A percentile compares a stretch with the other conserved stretches of the same genome.
phyloP scores from a whole-genome alignment of 2,329 filamentous ascomycete species.

The Tympanopsis confertula region DNA sequence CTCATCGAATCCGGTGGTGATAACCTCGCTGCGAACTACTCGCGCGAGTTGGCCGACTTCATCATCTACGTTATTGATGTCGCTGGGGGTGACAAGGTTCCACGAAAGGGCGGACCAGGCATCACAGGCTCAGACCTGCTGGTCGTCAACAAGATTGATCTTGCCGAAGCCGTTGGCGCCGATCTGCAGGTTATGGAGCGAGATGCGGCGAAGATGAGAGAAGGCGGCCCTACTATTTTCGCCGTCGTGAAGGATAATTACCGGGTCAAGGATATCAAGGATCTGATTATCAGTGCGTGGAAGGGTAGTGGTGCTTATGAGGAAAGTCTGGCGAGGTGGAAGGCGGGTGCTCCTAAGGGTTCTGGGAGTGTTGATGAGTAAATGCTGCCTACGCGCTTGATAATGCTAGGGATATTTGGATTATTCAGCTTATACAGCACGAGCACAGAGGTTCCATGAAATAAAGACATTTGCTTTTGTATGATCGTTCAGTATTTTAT shows the following conservation, averaged over 20 bases:
- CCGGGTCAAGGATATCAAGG: conserved; percentile 75
- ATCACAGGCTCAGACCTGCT: conserved; percentile 93
- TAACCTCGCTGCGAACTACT: conserved; percentile 95
- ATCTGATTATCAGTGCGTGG: conserved; percentile 84
- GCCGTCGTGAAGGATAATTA: conserved; percentile 92
- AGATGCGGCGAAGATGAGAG: conserved; percentile 85
- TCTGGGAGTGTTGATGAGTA: neutral
- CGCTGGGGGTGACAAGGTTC: conserved; percentile 89
- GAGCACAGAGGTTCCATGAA: too few relatives aligned
- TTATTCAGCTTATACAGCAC: too few relatives aligned
- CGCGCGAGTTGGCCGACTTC: conserved; percentile 84
- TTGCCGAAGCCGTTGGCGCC: conserved; percentile 81
- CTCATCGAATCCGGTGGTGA: conserved; percentile 94
- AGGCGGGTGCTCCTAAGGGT: neutral
- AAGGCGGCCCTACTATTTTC: conserved; percentile 90
- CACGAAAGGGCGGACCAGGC: conserved; percentile 86
- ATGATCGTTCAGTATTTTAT: too few relatives aligned
- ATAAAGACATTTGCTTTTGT: too few relatives aligned
- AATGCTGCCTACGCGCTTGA: too few relatives aligned
- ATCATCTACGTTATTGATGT: conserved; percentile 99
- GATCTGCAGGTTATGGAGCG: conserved; percentile 89
- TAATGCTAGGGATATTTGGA: too few relatives aligned
- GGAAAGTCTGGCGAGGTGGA: conserved; percentile 18
- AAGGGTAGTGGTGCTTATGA: conserved; percentile 72
- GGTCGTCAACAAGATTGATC: conserved; percentile 93